Evolutionary conservation across 108 stramenopile genomes (phyloP).

Genomic region (Cyclostephanos invisitatus): DNA sequence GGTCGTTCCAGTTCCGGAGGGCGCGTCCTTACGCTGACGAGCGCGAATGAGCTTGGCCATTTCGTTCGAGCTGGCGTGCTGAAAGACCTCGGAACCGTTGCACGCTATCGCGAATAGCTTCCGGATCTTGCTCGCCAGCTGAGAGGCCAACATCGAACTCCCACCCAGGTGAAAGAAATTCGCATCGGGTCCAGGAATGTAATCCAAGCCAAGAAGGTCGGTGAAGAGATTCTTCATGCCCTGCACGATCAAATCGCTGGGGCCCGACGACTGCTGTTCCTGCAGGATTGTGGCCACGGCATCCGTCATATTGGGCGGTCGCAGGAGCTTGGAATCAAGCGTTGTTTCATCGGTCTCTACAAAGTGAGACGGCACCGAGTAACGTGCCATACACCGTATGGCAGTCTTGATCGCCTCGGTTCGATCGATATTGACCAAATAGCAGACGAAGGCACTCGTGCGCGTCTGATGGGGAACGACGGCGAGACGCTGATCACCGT

Average conservation of each 20-base stretch:
- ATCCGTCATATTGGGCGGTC: constrained; percentile 42
- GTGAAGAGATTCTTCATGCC: constrained; percentile 51
- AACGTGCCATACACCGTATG: constrained; percentile 35
- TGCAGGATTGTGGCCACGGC: constrained; percentile 46
- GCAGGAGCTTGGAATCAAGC: background rate
- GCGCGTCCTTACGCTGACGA: constrained; percentile 18
- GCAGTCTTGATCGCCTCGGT: constrained; percentile 34
- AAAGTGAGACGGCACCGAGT: constrained; percentile 45
- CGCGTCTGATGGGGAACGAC: constrained; percentile 46
- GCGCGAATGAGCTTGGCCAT: constrained; percentile 47
- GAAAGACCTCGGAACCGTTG: constrained; percentile 62
- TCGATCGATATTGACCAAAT: constrained; percentile 44
- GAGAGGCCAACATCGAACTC: constrained; percentile 57
- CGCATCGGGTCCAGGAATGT: constrained; percentile 50
- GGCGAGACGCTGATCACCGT: constrained; percentile 17
- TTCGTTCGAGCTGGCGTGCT: constrained; percentile 41
- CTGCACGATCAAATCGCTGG: constrained; percentile 44
- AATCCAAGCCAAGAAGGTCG: constrained; percentile 59
- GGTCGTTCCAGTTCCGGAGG: background rate
- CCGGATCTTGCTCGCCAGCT: constrained; percentile 57
- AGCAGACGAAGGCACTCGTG: constrained; percentile 45
- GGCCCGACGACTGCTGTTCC: constrained; percentile 1
- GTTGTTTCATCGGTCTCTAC: background rate
- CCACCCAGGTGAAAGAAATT: constrained; percentile 68
- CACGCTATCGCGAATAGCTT: constrained; percentile 44